These are phyloP conservation scores for Aegilops longissima DNA, from an alignment of 176 grass and related monocot species.

Conservation along the genomic window DNA sequence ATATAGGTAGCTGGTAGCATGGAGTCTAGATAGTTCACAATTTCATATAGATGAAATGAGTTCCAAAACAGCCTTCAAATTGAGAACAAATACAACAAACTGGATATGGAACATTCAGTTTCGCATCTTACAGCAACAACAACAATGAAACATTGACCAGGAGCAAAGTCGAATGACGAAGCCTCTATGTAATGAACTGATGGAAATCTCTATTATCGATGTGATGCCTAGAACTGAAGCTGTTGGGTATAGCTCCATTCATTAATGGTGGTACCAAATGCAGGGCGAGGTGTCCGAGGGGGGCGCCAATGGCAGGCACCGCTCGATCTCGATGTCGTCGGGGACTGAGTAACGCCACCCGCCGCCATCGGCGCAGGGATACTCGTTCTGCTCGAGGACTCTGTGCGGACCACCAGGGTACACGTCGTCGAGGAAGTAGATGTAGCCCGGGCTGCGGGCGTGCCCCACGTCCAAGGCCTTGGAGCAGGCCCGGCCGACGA, in stretches of 20 bases:
- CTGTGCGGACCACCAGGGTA: background rate
- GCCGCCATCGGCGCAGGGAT: constrained; percentile 1
- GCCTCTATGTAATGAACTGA: background rate
- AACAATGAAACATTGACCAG: background rate
- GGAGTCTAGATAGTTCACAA: too few relatives aligned
- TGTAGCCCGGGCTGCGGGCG: background rate
- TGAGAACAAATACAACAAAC: too few relatives aligned
- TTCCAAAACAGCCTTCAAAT: too few relatives aligned
- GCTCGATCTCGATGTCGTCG: background rate
- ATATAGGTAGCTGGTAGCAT: background rate
- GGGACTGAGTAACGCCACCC: background rate
- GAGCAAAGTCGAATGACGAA: background rate
- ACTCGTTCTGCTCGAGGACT: background rate
- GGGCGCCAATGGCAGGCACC: background rate
- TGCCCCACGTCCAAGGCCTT: background rate
- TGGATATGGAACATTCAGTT: too few relatives aligned
- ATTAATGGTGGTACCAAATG: background rate
- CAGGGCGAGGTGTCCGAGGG: background rate
- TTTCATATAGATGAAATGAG: too few relatives aligned
- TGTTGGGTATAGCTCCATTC: background rate
- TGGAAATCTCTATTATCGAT: background rate
- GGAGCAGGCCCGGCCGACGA: constrained; percentile 27
- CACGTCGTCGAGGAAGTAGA: constrained; percentile 31
- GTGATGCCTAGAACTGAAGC: background rate
- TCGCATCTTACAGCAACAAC: too few relatives aligned